These are phyloP conservation scores for Metschnikowia hibisci DNA, from an alignment of 805 yeast genomes.

Conservation along the genomic window DNA sequence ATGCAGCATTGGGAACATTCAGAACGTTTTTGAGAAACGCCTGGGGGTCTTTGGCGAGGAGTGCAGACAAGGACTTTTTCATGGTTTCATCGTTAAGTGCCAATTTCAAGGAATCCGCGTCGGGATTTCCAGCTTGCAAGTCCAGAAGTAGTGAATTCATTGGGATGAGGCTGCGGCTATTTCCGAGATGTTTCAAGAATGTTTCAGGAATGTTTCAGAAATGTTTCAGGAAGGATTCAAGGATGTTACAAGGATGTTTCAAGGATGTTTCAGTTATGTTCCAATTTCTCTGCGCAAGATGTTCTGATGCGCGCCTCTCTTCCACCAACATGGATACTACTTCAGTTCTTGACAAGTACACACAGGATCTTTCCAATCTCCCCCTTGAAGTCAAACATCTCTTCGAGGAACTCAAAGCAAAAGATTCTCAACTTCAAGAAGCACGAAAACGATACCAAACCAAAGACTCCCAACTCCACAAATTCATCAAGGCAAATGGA, in stretches of 20 bases:
- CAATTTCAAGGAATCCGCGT: not conserved
- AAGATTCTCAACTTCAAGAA: conserved; percentile 66
- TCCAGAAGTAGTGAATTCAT: not conserved
- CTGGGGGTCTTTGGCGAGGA: not conserved
- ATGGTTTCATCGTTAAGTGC: not conserved
- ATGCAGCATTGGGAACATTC: not conserved
- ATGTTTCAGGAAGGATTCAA: not conserved
- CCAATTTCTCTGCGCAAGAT: too few relatives aligned
- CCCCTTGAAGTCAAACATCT: conserved; percentile 84
- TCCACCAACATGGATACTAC: conserved; percentile 74
- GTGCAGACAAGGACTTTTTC: not conserved
- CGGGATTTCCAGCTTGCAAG: not conserved
- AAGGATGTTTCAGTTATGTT: not conserved
- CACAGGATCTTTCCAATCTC: conserved; percentile 70
- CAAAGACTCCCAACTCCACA: conserved; percentile 77
- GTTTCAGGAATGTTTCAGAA: not conserved
- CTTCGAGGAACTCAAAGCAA: conserved; percentile 69
- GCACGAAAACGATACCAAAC: conserved; percentile 61
- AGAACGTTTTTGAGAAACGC: not conserved
- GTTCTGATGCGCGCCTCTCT: not conserved
- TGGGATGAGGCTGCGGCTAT: not conserved
- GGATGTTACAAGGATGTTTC: not conserved
- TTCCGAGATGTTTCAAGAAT: not conserved
- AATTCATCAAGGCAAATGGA: conserved; percentile 78
- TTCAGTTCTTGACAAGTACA: conserved; percentile 48